Conservation (phyloP, 805 yeast genomes). For the Suhomyces pyralidae region DNA sequence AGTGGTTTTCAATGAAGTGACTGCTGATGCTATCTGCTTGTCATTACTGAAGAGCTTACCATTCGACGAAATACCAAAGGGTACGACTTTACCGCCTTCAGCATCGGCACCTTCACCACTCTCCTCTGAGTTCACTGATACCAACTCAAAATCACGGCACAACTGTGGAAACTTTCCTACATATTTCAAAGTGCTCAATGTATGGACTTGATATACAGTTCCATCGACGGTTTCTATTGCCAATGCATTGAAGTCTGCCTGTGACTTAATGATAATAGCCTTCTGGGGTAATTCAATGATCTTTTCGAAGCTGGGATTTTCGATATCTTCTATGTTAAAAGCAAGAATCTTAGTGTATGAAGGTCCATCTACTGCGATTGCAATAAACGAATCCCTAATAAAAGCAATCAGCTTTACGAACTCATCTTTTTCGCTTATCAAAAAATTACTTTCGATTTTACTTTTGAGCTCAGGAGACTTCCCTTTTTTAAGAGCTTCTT, state of each 20-base stretch:
- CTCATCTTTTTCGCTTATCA: conserved; percentile 39
- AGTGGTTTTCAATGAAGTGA: conserved; percentile 75
- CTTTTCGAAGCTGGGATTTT: conserved; percentile 39
- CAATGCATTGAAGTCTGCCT: conserved; percentile 49
- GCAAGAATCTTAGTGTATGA: conserved; percentile 49
- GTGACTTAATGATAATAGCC: conserved; percentile 54
- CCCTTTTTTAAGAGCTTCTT: conserved; percentile 48
- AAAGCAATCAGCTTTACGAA: conserved; percentile 63
- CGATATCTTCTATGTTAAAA: conserved; percentile 43
- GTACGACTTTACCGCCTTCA: conserved; percentile 19
- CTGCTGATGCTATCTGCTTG: conserved; percentile 61
- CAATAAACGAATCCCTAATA: conserved; percentile 48
- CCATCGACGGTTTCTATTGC: conserved; percentile 67
- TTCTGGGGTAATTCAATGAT: conserved; percentile 47
- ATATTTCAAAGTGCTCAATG: conserved; percentile 25
- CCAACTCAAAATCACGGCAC: conserved; percentile 56
- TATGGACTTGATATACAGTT: conserved; percentile 42
- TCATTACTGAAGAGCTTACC: conserved; percentile 73
- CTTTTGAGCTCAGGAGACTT: conserved; percentile 43
- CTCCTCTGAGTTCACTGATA: conserved; percentile 18
- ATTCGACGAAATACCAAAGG: conserved; percentile 70
- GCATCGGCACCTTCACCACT: conserved; percentile 20
- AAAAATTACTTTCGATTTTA: conserved; percentile 28
- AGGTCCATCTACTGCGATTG: conserved; percentile 57
- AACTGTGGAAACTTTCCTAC: conserved; percentile 63